Base-by-base conservation (phyloP, 2,329 filamentous ascomycete species). In the Peltaster fructicola region DNA sequence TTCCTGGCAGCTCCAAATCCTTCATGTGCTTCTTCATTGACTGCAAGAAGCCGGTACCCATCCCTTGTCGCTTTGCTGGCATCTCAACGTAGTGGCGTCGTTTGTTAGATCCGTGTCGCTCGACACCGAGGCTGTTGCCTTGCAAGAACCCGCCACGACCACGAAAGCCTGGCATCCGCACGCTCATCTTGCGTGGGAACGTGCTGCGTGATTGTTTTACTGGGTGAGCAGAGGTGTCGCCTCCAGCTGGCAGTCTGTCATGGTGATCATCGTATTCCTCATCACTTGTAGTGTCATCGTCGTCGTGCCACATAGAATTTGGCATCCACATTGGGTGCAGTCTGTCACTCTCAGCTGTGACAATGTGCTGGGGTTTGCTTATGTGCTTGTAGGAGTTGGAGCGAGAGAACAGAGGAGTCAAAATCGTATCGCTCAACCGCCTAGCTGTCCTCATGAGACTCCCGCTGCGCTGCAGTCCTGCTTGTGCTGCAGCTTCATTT, bases 251-350 rank as follows among this genome's bases (percentile, higher is more conserved):
- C 1, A 61, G 42, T 0, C 34, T 29, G 13, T 34, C 35, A 14
- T 27, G 9, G 8, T 23, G 23, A 16, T 50, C 45, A 10, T 47
- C 43, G 10, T 48, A 26, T 6, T 34, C 47, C 4, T 43, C 41
- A 11, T 36, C 33, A 10, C 44, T 47, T 18, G 57, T 54, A 7
- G 50, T 47, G 23, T 51, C 51, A 9, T 54, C 48, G 14, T 65
- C 47, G 18, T 63, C 63, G 18, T 70, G 65, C 66, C 66, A 73
- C 45, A 72, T 71, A n/a, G 59, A 59, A 17, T 61, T 60, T 2
- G 68, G 68, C 12, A 62, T 57, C 69, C 69, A 73, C 40, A 72
- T 68, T 2, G 68, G 66, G 34, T 70, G 61, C 5, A 69, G 44
- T 19, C 55, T 56, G 20, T 53, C 53, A 26, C 66, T n/a, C n/a